phyloP scores from a whole-genome alignment of 495 filamentous ascomycete genomes.

The Aspergillus cristatus region DNA sequence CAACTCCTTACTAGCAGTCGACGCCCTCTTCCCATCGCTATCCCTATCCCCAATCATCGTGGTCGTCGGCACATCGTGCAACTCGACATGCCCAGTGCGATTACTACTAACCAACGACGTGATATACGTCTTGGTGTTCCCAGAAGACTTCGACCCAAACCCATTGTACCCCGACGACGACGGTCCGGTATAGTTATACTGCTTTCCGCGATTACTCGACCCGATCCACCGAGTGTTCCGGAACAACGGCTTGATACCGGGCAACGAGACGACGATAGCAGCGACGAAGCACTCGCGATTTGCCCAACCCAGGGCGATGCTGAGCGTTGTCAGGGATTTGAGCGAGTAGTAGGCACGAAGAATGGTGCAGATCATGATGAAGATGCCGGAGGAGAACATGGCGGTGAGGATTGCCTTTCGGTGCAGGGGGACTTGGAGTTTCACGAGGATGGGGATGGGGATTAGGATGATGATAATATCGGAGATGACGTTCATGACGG shows the following conservation, averaged over 20 bases:
- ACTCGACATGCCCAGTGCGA: too few species aligned
- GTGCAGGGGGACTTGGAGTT: slow-evolving; percentile 14
- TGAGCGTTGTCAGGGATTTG: slow-evolving; percentile 2
- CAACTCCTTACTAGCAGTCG: too few species aligned
- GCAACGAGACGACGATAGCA: slow-evolving; percentile 4
- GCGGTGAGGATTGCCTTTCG: slow-evolving; percentile 15
- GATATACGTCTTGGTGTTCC: too few species aligned
- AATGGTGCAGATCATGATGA: slow-evolving; percentile 7
- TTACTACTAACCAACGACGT: too few species aligned
- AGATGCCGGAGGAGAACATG: slow-evolving; percentile 16
- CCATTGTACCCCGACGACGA: too few species aligned
- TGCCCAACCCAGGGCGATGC: slow-evolving; percentile 4
- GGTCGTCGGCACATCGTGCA: not conserved
- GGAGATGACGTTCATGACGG: slow-evolving; percentile 14
- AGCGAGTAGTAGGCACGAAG: slow-evolving; percentile 5
- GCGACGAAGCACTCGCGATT: slow-evolving; percentile 7
- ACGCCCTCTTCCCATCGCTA: not conserved
- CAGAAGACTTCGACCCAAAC: not conserved
- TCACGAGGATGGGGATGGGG: slow-evolving; percentile 16
- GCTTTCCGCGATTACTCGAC: not conserved
- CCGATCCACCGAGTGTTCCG: not conserved
- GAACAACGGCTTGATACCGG: slow-evolving; percentile 5
- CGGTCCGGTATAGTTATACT: not conserved
- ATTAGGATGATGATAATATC: slow-evolving; percentile 12
- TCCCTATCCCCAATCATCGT: not conserved